Evolutionary conservation across 2,329 filamentous ascomycete species (phyloP).

Genomic region (Cladorrhinum sp.): DNA sequence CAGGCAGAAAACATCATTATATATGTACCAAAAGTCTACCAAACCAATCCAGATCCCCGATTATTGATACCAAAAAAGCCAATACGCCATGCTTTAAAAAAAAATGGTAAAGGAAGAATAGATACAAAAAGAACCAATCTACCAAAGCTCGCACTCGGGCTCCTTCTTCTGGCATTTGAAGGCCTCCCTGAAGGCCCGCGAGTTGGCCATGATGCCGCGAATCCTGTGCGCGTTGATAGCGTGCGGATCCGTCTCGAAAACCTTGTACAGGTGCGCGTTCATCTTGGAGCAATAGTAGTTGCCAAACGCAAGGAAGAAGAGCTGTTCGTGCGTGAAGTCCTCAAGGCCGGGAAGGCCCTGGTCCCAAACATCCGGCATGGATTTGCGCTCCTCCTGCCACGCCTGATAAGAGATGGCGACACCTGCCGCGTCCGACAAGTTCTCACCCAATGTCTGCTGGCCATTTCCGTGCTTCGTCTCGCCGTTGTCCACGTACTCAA

Average conservation of each 20-base stretch:
- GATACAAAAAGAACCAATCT: neutral
- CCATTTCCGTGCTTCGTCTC: constrained; percentile 56
- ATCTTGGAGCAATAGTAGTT: constrained; percentile 66
- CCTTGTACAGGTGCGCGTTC: constrained; percentile 56
- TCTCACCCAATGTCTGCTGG: constrained; percentile 62
- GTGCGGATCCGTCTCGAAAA: constrained; percentile 59
- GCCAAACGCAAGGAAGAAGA: constrained; percentile 65
- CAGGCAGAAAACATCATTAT: too few species aligned
- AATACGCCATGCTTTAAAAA: neutral
- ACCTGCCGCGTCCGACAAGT: constrained; percentile 69
- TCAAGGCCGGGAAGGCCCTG: constrained; percentile 58
- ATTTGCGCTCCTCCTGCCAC: constrained; percentile 54
- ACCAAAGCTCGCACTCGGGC: constrained; percentile 70
- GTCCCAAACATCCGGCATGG: constrained; percentile 41
- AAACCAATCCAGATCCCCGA: neutral
- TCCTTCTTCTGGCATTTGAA: constrained; percentile 65
- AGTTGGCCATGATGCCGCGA: constrained; percentile 54
- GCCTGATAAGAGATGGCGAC: constrained; percentile 60
- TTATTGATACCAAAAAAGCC: neutral
- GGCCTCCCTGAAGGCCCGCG: constrained; percentile 62
- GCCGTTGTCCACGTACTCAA: constrained; percentile 54
- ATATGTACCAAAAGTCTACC: neutral
- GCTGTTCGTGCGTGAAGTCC: constrained; percentile 61
- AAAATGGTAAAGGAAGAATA: neutral
- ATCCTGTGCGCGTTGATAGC: constrained; percentile 62